phyloP scores from a whole-genome alignment of 257 asterid genomes.

The Salvia hispanica region DNA sequence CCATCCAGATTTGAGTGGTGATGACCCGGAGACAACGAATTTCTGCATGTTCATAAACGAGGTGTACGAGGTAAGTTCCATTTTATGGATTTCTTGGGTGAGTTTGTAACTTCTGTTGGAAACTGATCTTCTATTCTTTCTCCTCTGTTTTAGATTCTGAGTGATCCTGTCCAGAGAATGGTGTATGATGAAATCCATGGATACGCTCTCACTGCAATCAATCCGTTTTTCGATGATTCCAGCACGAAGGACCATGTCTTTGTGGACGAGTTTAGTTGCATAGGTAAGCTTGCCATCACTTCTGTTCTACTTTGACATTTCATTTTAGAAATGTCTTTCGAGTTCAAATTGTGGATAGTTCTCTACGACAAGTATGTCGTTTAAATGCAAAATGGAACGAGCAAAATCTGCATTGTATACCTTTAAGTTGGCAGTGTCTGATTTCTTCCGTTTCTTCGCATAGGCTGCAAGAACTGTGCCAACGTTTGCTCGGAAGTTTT shows the following conservation, averaged over 20 bases:
- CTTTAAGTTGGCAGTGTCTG: neutral
- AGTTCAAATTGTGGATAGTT: constrained; percentile 22
- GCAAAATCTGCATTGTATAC: too few species aligned
- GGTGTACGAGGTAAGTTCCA: constrained; percentile 71
- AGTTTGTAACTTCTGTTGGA: constrained; percentile 20
- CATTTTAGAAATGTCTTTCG: neutral
- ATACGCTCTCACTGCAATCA: constrained; percentile 77
- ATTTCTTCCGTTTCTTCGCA: neutral
- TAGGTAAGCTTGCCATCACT: constrained; percentile 51
- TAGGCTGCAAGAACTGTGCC: constrained; percentile 97
- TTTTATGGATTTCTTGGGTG: constrained; percentile 16
- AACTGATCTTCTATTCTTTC: constrained; percentile 16
- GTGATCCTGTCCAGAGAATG: constrained; percentile 95
- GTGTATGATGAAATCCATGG: constrained; percentile 98
- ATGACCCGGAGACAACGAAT: constrained; percentile 84
- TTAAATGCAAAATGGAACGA: neutral
- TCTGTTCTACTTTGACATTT: constrained; percentile 7
- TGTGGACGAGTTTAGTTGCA: constrained; percentile 99
- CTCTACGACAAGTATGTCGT: neutral
- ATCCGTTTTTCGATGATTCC: constrained; percentile 85
- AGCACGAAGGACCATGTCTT: constrained; percentile 76
- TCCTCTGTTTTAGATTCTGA: constrained; percentile 67
- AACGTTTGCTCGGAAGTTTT: constrained; percentile 80
- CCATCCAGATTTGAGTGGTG: constrained; percentile 97
- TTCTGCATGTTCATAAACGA: constrained; percentile 96